phyloP scores from a whole-genome alignment of 2,329 filamentous ascomycete genomes.

The Leptographium lundbergii region DNA sequence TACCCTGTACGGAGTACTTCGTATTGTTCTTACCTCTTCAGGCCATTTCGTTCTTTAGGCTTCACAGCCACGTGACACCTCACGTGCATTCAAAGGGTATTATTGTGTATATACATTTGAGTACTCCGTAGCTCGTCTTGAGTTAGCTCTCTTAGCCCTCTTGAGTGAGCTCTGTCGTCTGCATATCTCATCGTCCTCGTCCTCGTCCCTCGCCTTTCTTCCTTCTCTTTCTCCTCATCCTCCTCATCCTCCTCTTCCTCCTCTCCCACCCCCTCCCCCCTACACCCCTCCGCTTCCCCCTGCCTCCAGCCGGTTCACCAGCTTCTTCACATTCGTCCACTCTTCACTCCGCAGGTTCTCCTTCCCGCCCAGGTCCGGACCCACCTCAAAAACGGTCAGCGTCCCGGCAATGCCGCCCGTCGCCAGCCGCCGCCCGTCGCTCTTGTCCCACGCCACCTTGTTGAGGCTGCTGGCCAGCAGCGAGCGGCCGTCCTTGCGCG shows the following conservation, averaged over 20 bases:
- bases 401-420: conserved; percentile 87
- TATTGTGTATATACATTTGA: neutral
- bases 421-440: conserved; percentile 74
- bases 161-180: too few relatives aligned
- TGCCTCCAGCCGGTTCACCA: conserved; percentile 64
- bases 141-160: too few relatives aligned
- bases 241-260: too few relatives aligned
- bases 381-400: conserved; percentile 87
- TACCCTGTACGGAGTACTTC: too few relatives aligned
- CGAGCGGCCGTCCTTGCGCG: conserved; percentile 49
- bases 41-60: too few relatives aligned
- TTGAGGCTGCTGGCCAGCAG: conserved; percentile 80
- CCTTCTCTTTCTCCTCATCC: too few relatives aligned
- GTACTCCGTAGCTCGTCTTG: too few relatives aligned
- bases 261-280: too few relatives aligned
- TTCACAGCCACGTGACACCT: too few relatives aligned
- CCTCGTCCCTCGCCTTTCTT: too few relatives aligned
- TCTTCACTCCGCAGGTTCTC: conserved; percentile 77
- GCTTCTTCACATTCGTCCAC: conserved; percentile 85
- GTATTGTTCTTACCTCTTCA: too few relatives aligned
- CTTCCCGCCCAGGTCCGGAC: conserved; percentile 66
- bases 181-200: too few relatives aligned
- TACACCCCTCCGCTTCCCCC: conserved; percentile 7
- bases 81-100: neutral
- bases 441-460: conserved; percentile 86